Base-by-base conservation (phyloP, 768 basidiomycete genomes). In the Cantharellus cinnabarinus region DNA sequence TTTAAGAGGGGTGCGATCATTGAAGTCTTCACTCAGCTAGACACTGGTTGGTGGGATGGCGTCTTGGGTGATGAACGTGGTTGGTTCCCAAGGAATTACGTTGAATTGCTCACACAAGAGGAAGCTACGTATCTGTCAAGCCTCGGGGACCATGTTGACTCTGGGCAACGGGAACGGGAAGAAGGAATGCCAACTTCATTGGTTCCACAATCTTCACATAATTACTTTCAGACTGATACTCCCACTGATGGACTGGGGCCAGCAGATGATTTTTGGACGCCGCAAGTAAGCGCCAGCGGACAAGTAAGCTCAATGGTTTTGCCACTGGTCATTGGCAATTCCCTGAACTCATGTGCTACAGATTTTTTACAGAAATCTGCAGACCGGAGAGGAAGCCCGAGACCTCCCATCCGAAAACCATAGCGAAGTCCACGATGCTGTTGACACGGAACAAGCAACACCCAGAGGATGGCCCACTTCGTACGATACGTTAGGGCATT, bases 31-130 rank as follows among this genome's bases (percentile, higher is more conserved):
- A 87, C 85, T 5, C 83, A 82, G 65, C 80, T 97, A 58, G 85
- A 88, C 42, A 87, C 87, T 3, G 94, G 94, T 14, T 99, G 94
- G 94, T 97, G 93, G 95, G 94, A 99, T 69, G 94, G 94, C 3
- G 73, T 95, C 61, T 76, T 95, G 29, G 80, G 82, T 54, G 85
- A 88, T 58, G 83, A 86, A 68, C 80, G 94, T 56, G 94, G 69
- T 67, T 94, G 89, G 89, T 94, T 99, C 70, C 94, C 94, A 29
- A 89, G 86, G 64, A 99, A 98, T 72, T 98, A 95, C 73, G 91
- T 95, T 51, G 72, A 75, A 53, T 68, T 79, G 51, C 80, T 97
- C 59, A 76, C 80, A 35, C 85, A 88, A 62, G 82, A 86, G 66
- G 87, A 89, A 66, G 86, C 88, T 61, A 69, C 76, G 34, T 79